Conservation (phyloP, 2,329 filamentous ascomycete species). For the Talaromyces sp. region DNA sequence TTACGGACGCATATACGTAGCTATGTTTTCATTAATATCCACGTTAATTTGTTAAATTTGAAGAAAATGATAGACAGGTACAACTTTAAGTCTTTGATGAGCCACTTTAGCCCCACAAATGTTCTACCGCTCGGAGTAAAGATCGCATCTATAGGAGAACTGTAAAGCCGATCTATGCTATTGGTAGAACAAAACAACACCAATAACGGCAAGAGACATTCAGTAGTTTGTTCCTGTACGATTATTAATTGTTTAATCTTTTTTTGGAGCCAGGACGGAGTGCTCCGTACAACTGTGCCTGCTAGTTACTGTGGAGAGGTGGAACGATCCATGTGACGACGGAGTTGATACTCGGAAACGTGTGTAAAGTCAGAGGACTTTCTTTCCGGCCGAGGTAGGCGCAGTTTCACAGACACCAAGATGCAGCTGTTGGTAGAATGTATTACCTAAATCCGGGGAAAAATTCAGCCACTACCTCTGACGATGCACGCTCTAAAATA, state of each 20-base stretch:
- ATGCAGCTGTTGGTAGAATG: not conserved
- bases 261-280: not conserved
- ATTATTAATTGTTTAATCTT: not conserved
- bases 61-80: too few relatives aligned
- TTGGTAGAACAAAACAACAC: not conserved
- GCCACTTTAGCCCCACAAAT: not conserved
- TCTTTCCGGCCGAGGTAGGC: not conserved
- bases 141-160: not conserved
- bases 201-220: not conserved
- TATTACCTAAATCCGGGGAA: not conserved
- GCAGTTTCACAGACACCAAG: not conserved
- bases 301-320: not conserved
- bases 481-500: not conserved
- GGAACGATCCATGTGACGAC: not conserved
- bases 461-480: not conserved
- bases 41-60: too few relatives aligned
- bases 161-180: not conserved
- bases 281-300: not conserved
- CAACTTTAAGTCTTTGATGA: not conserved
- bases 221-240: not conserved
- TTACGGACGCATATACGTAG: too few relatives aligned
- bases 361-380: not conserved
- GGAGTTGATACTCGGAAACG: not conserved
- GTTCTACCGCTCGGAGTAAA: not conserved
- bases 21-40: too few relatives aligned